Conservation (phyloP, 345 rosid genomes). For the Gynandropsis gynandra region DNA sequence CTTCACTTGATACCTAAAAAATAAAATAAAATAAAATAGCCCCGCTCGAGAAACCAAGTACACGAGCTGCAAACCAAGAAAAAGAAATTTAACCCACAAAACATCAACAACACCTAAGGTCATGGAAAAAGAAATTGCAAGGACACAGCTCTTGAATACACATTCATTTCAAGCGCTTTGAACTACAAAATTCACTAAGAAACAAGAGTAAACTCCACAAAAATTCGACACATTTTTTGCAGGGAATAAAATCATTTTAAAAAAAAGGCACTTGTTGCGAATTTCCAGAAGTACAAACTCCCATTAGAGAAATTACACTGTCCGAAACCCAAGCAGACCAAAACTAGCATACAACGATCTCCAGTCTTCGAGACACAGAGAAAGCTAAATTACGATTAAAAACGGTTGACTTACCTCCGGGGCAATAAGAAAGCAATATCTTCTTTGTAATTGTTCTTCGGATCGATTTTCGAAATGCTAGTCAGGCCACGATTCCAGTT, state of each 20-base stretch:
- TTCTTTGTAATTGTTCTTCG: conserved; percentile 1
- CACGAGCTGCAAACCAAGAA: conserved; percentile 24
- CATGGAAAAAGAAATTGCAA: not conserved
- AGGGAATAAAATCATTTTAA: not conserved
- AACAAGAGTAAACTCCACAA: too few relatives aligned
- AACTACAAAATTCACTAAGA: not conserved
- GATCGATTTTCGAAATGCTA: conserved; percentile 4
- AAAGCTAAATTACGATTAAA: not conserved
- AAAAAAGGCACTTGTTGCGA: conserved; percentile 4
- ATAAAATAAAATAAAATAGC: conserved; percentile 9
- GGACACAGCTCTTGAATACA: conserved; percentile 12
- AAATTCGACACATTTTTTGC: too few relatives aligned
- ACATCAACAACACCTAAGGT: not conserved
- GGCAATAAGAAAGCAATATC: conserved; percentile 12
- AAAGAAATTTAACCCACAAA: not conserved
- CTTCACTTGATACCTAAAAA: conserved; percentile 13
- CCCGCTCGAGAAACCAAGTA: conserved; percentile 6
- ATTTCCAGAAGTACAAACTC: not conserved
- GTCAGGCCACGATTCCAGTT: conserved; percentile 12
- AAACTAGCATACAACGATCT: conserved; percentile 10
- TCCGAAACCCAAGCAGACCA: conserved; percentile 20
- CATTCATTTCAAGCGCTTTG: not conserved
- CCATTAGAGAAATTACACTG: not conserved
- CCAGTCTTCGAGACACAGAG: conserved; percentile 7
- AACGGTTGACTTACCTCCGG: not conserved